A percentile compares a stretch with the other conserved stretches of the same genome.
Conservation (phyloP, 768 basidiomycete genomes). For the Exidia glandulosa region DNA sequence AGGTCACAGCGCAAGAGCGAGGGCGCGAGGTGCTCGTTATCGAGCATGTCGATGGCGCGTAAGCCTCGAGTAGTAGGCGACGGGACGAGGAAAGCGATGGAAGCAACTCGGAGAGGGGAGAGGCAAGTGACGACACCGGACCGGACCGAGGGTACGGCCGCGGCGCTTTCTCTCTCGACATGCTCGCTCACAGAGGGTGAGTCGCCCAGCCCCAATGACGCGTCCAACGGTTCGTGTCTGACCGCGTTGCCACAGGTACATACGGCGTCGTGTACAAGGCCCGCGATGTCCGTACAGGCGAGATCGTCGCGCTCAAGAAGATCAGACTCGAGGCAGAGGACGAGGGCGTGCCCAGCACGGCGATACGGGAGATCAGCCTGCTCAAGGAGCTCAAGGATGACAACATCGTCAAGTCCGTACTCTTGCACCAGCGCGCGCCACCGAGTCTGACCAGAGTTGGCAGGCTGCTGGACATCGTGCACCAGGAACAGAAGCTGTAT, state of each 20-base stretch:
- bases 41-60: too few relatives aligned
- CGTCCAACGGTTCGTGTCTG: background rate
- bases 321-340: slow-evolving; percentile 97
- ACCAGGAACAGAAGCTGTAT: slow-evolving; percentile 93
- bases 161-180: too few relatives aligned
- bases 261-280: slow-evolving; percentile 99
- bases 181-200: too few relatives aligned
- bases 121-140: too few relatives aligned
- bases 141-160: too few relatives aligned
- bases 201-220: slow-evolving; percentile 25
- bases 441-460: background rate
- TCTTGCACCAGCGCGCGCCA: background rate
- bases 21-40: too few relatives aligned
- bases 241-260: slow-evolving; percentile 48
- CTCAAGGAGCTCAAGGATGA: slow-evolving; percentile 95
- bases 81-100: too few relatives aligned
- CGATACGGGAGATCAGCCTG: slow-evolving; percentile 95
- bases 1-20: too few relatives aligned
- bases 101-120: too few relatives aligned
- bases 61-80: too few relatives aligned
- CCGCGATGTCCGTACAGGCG: slow-evolving; percentile 62
- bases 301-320: slow-evolving; percentile 96
- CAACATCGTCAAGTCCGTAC: slow-evolving; percentile 78
- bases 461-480: slow-evolving; percentile 92
- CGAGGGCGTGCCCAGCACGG: slow-evolving; percentile 96